Evolutionary conservation across 2,329 filamentous ascomycete species (phyloP).

Genomic region (Aspergillus sclerotialis): DNA sequence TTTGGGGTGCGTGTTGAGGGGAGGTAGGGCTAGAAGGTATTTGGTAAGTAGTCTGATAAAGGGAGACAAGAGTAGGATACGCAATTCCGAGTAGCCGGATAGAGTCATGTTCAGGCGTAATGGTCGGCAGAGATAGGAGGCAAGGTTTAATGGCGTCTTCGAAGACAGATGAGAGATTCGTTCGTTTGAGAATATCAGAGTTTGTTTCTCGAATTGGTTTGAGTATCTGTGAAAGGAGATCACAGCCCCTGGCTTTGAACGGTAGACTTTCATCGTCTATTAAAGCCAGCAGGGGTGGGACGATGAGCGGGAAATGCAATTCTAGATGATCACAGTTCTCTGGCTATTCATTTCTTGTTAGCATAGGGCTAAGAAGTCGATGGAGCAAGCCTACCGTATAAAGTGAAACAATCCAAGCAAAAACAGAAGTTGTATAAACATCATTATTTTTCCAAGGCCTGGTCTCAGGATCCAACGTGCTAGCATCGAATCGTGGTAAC

Average conservation of each 20-base stretch:
- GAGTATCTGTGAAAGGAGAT: constrained; percentile 28
- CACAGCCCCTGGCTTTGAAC: constrained; percentile 34
- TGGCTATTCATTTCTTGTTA: constrained; percentile 15
- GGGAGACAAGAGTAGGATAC: constrained; percentile 58
- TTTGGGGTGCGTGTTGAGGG: no score
- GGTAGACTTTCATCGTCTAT: constrained; percentile 35
- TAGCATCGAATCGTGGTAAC: constrained; percentile 29
- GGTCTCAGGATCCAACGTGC: constrained; percentile 25
- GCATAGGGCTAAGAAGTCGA: constrained; percentile 1
- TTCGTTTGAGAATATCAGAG: constrained; percentile 35
- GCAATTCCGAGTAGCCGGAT: constrained; percentile 55
- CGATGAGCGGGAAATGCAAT: constrained; percentile 37
- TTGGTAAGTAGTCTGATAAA: constrained; percentile 46
- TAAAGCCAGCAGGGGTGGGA: constrained; percentile 36
- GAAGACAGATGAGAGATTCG: constrained; percentile 40
- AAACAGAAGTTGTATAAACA: constrained; percentile 28
- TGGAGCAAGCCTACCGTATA: constrained; percentile 24
- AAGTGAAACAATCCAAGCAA: constrained; percentile 28
- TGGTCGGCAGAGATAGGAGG: constrained; percentile 66
- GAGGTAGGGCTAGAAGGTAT: constrained; percentile 62
- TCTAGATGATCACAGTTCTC: constrained; percentile 27
- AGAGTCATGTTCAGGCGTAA: constrained; percentile 69
- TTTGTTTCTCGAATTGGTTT: constrained; percentile 25
- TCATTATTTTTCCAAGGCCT: constrained; percentile 34
- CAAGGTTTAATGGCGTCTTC: constrained; percentile 49